phyloP scores from a whole-genome alignment of 768 basidiomycete genomes.

The Leccinum variicolor region DNA sequence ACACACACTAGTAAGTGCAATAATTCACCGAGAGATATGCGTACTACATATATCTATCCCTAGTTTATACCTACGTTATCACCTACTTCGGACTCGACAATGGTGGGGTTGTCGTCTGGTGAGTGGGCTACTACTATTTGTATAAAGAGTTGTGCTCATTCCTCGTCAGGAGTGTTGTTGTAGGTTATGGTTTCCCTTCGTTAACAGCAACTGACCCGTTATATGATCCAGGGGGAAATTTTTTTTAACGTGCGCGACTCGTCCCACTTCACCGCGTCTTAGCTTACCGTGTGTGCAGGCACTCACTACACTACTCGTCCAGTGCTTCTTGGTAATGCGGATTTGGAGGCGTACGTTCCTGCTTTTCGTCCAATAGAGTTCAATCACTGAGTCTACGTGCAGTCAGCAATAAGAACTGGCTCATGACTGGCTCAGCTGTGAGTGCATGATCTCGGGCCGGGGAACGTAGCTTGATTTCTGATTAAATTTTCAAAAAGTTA shows the following conservation, averaged over 20 bases:
- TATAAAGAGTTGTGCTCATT: not conserved
- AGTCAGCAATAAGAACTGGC: slow-evolving; percentile 49
- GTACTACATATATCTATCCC: not conserved
- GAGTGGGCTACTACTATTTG: slow-evolving; percentile 11
- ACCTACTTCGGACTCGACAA: slow-evolving; percentile 34
- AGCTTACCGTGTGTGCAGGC: slow-evolving; percentile 16
- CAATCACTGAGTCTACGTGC: slow-evolving; percentile 10
- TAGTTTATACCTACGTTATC: slow-evolving; percentile 49
- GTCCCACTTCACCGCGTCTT: not conserved
- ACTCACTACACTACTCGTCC: slow-evolving; percentile 48
- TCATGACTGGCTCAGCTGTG: slow-evolving; percentile 32
- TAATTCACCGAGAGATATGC: not conserved
- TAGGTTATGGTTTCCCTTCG: slow-evolving; percentile 6
- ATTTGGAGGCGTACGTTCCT: slow-evolving; percentile 43
- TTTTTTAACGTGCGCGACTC: slow-evolving; percentile 41
- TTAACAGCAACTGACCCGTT: slow-evolving; percentile 6
- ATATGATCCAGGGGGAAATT: slow-evolving; percentile 39
- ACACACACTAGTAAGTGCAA: slow-evolving; percentile 42
- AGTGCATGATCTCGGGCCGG: not conserved
- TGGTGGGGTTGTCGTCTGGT: slow-evolving; percentile 41
- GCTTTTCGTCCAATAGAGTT: not conserved
- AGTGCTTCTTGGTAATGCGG: slow-evolving; percentile 50
- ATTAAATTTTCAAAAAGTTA: slow-evolving; percentile 8
- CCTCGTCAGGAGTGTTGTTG: slow-evolving; percentile 21
- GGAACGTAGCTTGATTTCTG: not conserved